A percentile compares a stretch with the other conserved stretches of the same genome.
These are phyloP conservation scores for Panicum hallii DNA, from an alignment of 202 grass and related monocot genomes.

Conservation along the genomic window DNA sequence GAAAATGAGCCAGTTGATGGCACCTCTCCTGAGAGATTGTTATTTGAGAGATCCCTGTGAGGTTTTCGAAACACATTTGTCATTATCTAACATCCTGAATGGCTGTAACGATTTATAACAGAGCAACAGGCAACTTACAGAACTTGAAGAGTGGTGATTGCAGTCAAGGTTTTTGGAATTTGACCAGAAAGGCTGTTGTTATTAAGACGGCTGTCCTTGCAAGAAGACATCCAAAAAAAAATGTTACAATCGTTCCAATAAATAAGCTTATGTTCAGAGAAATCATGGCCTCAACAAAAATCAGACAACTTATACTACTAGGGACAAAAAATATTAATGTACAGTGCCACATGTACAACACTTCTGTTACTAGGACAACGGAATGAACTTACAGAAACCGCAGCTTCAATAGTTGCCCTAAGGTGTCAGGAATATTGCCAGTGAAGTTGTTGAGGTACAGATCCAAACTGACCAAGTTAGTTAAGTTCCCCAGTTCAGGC, in stretches of 20 bases:
- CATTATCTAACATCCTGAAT: conserved; percentile 26
- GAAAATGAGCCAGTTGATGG: conserved; percentile 88
- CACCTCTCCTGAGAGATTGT: conserved; percentile 76
- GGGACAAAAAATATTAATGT: not conserved
- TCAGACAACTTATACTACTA: not conserved
- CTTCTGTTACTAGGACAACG: not conserved
- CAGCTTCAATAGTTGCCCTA: conserved; percentile 77
- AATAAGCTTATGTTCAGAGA: not conserved
- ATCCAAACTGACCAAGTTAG: conserved; percentile 94
- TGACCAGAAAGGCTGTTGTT: conserved; percentile 77
- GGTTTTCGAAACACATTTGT: conserved; percentile 42
- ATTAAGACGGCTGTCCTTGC: conserved; percentile 89
- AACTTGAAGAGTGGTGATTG: conserved; percentile 83
- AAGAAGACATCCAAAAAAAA: conserved; percentile 50
- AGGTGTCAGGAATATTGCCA: conserved; percentile 64
- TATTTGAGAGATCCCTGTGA: conserved; percentile 88
- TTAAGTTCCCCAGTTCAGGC: conserved; percentile 83
- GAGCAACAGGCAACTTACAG: conserved; percentile 70
- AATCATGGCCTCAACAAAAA: not conserved
- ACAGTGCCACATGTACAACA: not conserved
- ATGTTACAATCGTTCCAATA: conserved; percentile 42
- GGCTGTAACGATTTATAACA: conserved; percentile 11
- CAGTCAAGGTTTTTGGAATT: conserved; percentile 72
- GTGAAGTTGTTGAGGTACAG: conserved; percentile 82
- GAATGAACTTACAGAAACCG: conserved; percentile 84